These are phyloP conservation scores for Lentinula raphanica DNA, from an alignment of 768 basidiomycete species.

Conservation along the genomic window DNA sequence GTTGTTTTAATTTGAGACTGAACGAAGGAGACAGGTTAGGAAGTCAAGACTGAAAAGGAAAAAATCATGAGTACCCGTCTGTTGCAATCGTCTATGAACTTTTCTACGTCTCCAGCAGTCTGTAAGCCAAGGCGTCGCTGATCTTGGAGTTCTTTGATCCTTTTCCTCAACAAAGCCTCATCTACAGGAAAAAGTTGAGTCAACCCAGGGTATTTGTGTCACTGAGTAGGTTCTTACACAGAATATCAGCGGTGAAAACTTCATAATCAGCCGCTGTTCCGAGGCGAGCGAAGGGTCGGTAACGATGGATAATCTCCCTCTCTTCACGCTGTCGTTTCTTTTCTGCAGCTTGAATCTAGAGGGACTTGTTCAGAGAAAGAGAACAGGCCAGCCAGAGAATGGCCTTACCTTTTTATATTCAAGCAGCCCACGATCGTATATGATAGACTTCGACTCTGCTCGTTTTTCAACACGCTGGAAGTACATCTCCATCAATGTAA, in stretches of 20 bases:
- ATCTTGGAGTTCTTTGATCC: conserved; percentile 87
- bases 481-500: conserved; percentile 88
- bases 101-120: conserved; percentile 84
- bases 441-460: conserved; percentile 76
- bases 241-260: conserved; percentile 76
- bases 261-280: conserved; percentile 94
- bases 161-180: conserved; percentile 80
- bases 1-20: conserved; percentile 63
- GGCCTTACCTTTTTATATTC: conserved; percentile 89
- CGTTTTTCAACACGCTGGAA: conserved; percentile 83
- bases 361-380: not conserved
- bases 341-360: conserved; percentile 84
- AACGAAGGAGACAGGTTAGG: not conserved
- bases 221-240: conserved; percentile 54
- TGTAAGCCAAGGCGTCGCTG: conserved; percentile 84
- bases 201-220: not conserved
- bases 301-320: conserved; percentile 80
- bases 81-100: conserved; percentile 71
- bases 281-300: conserved; percentile 86
- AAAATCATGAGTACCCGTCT: conserved; percentile 54
- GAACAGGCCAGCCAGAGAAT: not conserved
- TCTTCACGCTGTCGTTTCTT: conserved; percentile 91
- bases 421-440: conserved; percentile 86
- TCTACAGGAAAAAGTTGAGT: conserved; percentile 40
- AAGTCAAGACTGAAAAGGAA: not conserved